A percentile compares a stretch with the other conserved stretches of the same genome.
phyloP scores from a whole-genome alignment of 345 rosid genomes.

The Capsella bursapastoris region DNA sequence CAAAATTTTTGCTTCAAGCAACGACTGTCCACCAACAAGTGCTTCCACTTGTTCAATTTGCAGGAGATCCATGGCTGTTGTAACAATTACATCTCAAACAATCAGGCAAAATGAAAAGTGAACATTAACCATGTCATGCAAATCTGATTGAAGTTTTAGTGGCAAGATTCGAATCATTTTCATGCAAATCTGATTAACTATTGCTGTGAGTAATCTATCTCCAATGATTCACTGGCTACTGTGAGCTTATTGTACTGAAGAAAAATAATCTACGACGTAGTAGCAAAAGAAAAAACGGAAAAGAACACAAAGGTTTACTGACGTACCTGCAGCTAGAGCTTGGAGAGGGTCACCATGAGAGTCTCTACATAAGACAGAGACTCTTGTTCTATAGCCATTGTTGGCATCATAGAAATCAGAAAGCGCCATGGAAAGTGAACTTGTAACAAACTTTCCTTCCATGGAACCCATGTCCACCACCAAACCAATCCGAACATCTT shows the following conservation, averaged over 20 bases:
- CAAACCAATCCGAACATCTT: not conserved
- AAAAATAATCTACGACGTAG: not conserved
- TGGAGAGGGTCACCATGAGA: slow-evolving; percentile 1
- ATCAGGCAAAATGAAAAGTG: not conserved
- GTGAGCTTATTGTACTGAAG: not conserved
- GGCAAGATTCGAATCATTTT: too few relatives aligned
- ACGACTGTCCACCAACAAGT: not conserved
- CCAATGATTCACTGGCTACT: too few relatives aligned
- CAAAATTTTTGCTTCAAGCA: not conserved
- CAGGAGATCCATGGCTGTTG: not conserved
- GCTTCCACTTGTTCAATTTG: not conserved
- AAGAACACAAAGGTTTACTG: not conserved
- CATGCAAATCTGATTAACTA: not conserved
- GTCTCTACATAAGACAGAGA: not conserved
- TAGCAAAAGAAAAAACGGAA: not conserved
- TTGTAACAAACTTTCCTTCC: not conserved
- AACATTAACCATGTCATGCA: too few relatives aligned
- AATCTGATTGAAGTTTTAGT: not conserved
- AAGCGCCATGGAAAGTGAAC: not conserved
- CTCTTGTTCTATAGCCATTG: not conserved
- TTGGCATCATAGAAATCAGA: not conserved
- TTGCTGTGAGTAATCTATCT: too few relatives aligned
- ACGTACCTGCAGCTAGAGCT: not conserved
- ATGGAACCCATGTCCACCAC: not conserved
- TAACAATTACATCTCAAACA: not conserved